Evolutionary conservation across 495 filamentous ascomycete genomes (phyloP).

Genomic region (Penicillium soppii): DNA sequence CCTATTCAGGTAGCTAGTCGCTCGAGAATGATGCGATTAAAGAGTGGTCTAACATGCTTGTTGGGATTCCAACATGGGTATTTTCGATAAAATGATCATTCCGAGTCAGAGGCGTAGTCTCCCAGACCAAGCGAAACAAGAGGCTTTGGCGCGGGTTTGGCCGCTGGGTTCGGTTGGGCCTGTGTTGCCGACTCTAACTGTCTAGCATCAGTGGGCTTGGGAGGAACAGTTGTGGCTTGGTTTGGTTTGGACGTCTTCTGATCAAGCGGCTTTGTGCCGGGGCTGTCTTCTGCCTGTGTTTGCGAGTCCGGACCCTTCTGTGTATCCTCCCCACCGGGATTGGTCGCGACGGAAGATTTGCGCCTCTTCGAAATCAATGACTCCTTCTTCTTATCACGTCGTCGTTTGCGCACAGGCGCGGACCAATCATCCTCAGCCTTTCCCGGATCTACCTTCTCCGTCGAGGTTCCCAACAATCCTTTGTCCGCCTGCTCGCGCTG

Average conservation of each 20-base stretch:
- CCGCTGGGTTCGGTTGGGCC: background rate
- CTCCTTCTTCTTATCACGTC: constrained; percentile 56
- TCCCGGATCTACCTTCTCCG: constrained; percentile 30
- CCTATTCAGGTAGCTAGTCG: background rate
- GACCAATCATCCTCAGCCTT: constrained; percentile 56
- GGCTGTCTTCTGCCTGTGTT: background rate
- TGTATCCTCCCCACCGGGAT: constrained; percentile 2
- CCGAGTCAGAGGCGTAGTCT: constrained; percentile 46
- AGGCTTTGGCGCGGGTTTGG: constrained; percentile 12
- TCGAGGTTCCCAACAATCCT: constrained; percentile 38
- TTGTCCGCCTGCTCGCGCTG: constrained; percentile 67
- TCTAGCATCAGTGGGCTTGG: background rate
- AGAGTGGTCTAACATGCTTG: background rate
- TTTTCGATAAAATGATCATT: constrained; percentile 29
- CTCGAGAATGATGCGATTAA: background rate
- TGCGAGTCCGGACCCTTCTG: constrained; percentile 15
- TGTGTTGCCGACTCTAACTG: constrained; percentile 2
- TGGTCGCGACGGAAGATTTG: constrained; percentile 40
- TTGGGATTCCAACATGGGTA: background rate
- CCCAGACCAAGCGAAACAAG: constrained; percentile 33
- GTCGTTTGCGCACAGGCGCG: constrained; percentile 56
- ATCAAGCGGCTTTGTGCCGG: background rate
- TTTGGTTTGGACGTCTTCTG: background rate
- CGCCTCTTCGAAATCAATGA: constrained; percentile 57
- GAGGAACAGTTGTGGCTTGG: background rate